Evolutionary conservation across 768 basidiomycete genomes (phyloP), one percentile per base, ranked within the genome.

Genomic region (Holtermanniella nyarrowii): DNA sequence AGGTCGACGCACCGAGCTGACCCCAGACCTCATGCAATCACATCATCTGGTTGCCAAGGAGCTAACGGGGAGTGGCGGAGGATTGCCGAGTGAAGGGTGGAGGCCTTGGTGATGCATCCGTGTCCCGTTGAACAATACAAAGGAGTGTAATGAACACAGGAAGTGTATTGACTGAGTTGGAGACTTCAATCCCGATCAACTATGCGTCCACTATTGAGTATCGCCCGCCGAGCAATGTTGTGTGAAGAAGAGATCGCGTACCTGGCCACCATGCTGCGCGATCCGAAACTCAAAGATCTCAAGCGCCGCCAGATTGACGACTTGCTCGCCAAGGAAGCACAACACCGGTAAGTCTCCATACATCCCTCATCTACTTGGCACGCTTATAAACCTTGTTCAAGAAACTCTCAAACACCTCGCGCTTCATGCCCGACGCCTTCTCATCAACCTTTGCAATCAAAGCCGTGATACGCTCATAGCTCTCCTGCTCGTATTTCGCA

Each of bases 381-480:
- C 79, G 65, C 72, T 78, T 79, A 71, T 80, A 79, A 27, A 97
- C 91, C 77, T 97, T 97, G 54, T 79, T 78, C 68, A 97, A 73
- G 76, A 95, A 96, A 61, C 78, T 82, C 55, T 77, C 78, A 73
- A 96, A 93, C 52, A 95, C 84, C 55, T 81, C 82, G 22, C 76
- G 69, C 63, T 79, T 78, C 51, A 81, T 64, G 26, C 65, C 73
- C 10, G 71, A 72, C 54, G 74, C 72, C 12, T 70, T 74, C 74
- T 87, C 87, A 0, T 84, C 83, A 23, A 95, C 83, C 7, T 66
- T 72, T 22, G 79, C 81, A 59, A 96, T 95, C 68, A 86, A 69
- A 39, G 63, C 75, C 47, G 77, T 83, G 57, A 99, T 72, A 61
- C 76, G 74, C 55, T 72, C 72, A 63, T 91, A 88, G 41, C 79